Percentiles rank a stretch among this genome's conserved stretches.
Conservation (phyloP, 2,329 filamentous ascomycete species). For the Claviceps citrina region DNA sequence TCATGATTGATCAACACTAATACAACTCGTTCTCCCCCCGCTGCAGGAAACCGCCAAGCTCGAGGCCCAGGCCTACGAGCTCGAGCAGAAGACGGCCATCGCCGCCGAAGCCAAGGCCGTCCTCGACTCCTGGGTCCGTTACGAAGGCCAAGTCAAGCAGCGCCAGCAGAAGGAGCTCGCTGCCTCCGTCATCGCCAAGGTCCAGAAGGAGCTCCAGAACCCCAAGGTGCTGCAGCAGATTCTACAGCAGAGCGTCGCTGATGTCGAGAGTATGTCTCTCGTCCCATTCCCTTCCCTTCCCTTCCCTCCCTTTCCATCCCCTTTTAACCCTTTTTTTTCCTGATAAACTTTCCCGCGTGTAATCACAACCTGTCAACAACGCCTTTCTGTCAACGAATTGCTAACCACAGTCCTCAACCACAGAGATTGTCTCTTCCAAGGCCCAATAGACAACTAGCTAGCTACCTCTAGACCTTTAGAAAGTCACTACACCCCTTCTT, state of each 20-base stretch:
- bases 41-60: slow-evolving; percentile 84
- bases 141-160: slow-evolving; percentile 97
- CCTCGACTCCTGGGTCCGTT: slow-evolving; percentile 96
- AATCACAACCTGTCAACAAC: neutral
- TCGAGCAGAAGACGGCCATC: slow-evolving; percentile 89
- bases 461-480: no score
- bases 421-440: slow-evolving; percentile 49
- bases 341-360: no score
- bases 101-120: slow-evolving; percentile 87
- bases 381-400: neutral
- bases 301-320: no score
- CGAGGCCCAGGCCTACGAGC: slow-evolving; percentile 89
- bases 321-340: no score
- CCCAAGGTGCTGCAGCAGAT: slow-evolving; percentile 96
- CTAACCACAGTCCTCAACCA: slow-evolving; percentile 19
- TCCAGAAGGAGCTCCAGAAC: slow-evolving; percentile 96
- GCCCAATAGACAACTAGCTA: slow-evolving; percentile 44
- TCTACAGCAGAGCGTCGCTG: slow-evolving; percentile 85
- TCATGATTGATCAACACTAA: no score
- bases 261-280: slow-evolving; percentile 75
- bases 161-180: slow-evolving; percentile 95
- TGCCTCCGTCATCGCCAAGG: slow-evolving; percentile 86
- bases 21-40: neutral
- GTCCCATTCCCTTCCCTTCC: neutral
- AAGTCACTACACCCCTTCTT: no score